Base-by-base conservation (phyloP, 106 monocot genomes). In the Xerophyta viscosa region DNA sequence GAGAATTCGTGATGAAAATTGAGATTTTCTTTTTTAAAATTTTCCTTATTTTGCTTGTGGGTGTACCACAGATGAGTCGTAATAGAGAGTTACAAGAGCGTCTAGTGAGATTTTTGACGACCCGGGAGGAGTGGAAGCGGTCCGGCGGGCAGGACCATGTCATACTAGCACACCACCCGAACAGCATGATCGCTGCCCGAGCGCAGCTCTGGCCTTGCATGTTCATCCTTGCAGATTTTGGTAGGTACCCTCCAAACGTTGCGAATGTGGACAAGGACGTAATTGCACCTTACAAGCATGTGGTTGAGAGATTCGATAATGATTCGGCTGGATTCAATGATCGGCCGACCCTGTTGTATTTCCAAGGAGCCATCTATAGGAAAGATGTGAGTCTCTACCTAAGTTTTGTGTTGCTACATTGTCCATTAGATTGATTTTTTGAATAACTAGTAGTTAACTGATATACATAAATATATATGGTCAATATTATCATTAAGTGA, bases 221-320 rank as follows among this genome's bases (percentile, higher is more conserved):
- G 57, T 83, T 83, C 37, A 71, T 89, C 43, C 76, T 89, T 57
- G 68, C 89, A 8, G 89, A 89, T 73, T 84, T 89, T 28, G 89
- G 89, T 33, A 52, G 89, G 58, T 84, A 89, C 44, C 48, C 67
- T 25, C 76, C 79, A 10, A 70, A 53, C n/a, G 43, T 89, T 36
- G 89, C 89, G 21, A 89, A 84, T 62, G 69, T 84, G 51, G 83
- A 80, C 30, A 89, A 89, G 36, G 89, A 89, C 64, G 48, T 89
- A 1, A 71, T 89, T 62, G 89, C 83, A 33, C 89, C 89, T 36
- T 89, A 89, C 54, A 84, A 65, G 67, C 89, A 89, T 55, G 48
- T 89, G 37, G 56, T 74, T 20, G 69, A 50, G 55, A 77, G 60
- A 6, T 84, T 45, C 46, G 30, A 48, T 8, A 77, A 80, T 56